A percentile compares a stretch with the other conserved stretches of the same genome.
These are phyloP conservation scores for Hygrophorus pudorinus DNA, from an alignment of 768 basidiomycete species.

Conservation along the genomic window DNA sequence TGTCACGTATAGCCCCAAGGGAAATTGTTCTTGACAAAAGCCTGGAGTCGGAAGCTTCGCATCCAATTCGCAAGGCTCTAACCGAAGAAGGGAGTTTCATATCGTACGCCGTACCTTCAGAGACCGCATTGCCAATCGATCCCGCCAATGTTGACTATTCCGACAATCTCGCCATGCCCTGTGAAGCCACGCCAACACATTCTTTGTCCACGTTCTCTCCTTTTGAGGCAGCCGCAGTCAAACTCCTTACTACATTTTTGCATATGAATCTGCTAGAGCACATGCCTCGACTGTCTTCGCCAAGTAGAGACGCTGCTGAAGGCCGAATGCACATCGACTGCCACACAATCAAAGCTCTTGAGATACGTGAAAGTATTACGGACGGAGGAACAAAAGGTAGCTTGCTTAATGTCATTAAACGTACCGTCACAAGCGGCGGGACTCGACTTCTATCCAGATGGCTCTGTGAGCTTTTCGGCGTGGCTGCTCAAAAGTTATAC, in stretches of 20 bases:
- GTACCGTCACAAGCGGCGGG: constrained; percentile 71
- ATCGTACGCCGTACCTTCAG: constrained; percentile 30
- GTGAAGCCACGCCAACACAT: not conserved
- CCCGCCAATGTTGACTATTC: not conserved
- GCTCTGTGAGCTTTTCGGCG: constrained; percentile 54
- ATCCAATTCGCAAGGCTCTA: constrained; percentile 40
- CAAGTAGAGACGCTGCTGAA: constrained; percentile 42
- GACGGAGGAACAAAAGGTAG: constrained; percentile 71
- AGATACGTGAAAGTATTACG: constrained; percentile 64
- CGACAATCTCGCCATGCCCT: not conserved
- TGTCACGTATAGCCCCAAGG: constrained; percentile 70
- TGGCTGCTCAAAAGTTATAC: constrained; percentile 18
- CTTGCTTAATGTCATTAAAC: constrained; percentile 62
- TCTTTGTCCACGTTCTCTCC: constrained; percentile 16
- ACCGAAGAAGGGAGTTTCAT: constrained; percentile 45
- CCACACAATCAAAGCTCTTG: constrained; percentile 82
- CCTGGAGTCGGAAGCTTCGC: constrained; percentile 24
- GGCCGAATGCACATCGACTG: constrained; percentile 83
- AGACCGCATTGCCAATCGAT: not conserved
- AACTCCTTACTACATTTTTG: constrained; percentile 56
- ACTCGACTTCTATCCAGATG: constrained; percentile 65
- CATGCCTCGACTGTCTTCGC: constrained; percentile 55
- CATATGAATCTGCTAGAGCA: constrained; percentile 63
- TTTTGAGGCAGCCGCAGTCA: constrained; percentile 46
- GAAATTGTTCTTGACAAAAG: constrained; percentile 64